Conservation (phyloP, 306 rosid species). For the Cicer cuneatum region DNA sequence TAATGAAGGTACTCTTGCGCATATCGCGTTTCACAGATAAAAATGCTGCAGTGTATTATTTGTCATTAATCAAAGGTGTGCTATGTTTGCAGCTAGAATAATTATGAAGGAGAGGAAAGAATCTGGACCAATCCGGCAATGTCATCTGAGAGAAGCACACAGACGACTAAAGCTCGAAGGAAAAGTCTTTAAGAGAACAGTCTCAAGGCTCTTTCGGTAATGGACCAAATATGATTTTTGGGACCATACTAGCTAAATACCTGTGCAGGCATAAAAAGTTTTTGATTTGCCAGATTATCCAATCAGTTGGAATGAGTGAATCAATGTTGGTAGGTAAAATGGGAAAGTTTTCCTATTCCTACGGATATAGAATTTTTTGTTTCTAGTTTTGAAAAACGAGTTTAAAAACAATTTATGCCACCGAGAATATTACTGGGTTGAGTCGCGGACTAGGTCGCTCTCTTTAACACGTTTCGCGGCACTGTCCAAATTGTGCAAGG, state of each 20-base stretch:
- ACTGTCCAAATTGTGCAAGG: too few species aligned
- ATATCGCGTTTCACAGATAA: constrained; percentile 3
- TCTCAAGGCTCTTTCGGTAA: constrained; percentile 76
- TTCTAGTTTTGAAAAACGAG: too few species aligned
- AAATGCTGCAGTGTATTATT: constrained; percentile 16
- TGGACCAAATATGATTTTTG: constrained; percentile 35
- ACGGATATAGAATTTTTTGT: constrained; percentile 23
- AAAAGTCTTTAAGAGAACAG: constrained; percentile 78
- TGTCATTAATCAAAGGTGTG: neutral
- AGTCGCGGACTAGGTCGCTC: too few species aligned
- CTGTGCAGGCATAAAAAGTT: neutral
- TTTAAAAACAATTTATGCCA: too few species aligned
- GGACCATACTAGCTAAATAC: constrained; percentile 20
- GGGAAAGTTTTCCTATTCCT: neutral
- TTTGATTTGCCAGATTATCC: constrained; percentile 20
- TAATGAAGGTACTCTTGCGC: neutral
- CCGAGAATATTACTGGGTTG: too few species aligned
- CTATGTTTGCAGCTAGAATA: constrained; percentile 69
- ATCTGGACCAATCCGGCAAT: constrained; percentile 90
- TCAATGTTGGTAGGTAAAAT: constrained; percentile 27
- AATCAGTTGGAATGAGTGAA: constrained; percentile 7
- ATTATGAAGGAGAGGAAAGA: constrained; percentile 88
- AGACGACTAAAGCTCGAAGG: constrained; percentile 92
- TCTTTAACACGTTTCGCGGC: too few species aligned
- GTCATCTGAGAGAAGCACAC: constrained; percentile 92